A percentile compares a stretch with the other conserved stretches of the same genome.
Evolutionary conservation across 2,329 filamentous ascomycete species (phyloP).

Genomic region (Malbranchea zuffiana): DNA sequence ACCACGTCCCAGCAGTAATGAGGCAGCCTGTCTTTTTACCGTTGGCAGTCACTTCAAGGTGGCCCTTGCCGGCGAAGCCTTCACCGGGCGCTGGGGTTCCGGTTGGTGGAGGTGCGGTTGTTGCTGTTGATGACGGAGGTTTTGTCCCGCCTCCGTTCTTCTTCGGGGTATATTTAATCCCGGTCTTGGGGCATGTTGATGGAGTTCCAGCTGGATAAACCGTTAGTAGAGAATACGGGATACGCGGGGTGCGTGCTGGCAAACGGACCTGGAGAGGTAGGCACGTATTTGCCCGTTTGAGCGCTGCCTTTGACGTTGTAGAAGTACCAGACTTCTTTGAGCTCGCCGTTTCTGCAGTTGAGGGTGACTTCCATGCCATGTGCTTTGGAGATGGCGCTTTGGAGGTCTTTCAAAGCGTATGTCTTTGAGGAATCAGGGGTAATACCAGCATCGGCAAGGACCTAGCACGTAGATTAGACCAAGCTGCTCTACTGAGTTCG

Average conservation of each 20-base stretch:
- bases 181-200: slow-evolving; percentile 51
- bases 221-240: slow-evolving; percentile 6
- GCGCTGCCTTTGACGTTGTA: slow-evolving; percentile 45
- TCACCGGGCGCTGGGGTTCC: slow-evolving; percentile 11
- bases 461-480: slow-evolving; percentile 3
- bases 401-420: slow-evolving; percentile 42
- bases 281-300: slow-evolving; percentile 50
- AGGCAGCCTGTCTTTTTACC: slow-evolving; percentile 48
- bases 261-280: slow-evolving; percentile 39
- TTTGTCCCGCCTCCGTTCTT: slow-evolving; percentile 16
- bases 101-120: slow-evolving; percentile 3
- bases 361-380: slow-evolving; percentile 41
- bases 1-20: slow-evolving; percentile 53
- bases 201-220: slow-evolving; percentile 38
- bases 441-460: slow-evolving; percentile 45
- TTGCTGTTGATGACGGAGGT: slow-evolving; percentile 12
- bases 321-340: slow-evolving; percentile 49
- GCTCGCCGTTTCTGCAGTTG: slow-evolving; percentile 37
- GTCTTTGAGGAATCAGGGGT: slow-evolving; percentile 40
- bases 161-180: slow-evolving; percentile 58
- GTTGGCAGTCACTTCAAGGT: slow-evolving; percentile 39
- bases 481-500: no score
- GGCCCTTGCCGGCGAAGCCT: slow-evolving; percentile 45
- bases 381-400: slow-evolving; percentile 39
- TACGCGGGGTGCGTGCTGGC: neutral